phyloP scores from a whole-genome alignment of 2,329 filamentous ascomycete genomes.

The Trichoderma endophyticum region DNA sequence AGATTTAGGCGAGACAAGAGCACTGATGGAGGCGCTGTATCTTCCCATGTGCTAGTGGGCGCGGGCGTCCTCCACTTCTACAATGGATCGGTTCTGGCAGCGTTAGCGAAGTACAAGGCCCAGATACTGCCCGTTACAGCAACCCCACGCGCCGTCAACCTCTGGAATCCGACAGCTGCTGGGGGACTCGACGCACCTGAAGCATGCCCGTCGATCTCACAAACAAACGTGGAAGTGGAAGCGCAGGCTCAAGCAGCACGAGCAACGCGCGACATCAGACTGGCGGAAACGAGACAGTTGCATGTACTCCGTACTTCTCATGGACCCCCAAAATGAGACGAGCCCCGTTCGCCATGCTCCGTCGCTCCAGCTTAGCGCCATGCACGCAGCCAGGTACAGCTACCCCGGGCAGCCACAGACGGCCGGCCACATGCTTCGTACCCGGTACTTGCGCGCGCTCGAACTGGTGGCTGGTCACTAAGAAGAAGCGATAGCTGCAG shows the following conservation, averaged over 20 bases:
- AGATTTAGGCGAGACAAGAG: slow-evolving; percentile 14
- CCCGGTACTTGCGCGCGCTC: not conserved
- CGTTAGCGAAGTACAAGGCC: not conserved
- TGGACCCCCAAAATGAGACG: not conserved
- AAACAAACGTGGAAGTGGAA: not conserved
- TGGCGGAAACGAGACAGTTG: not conserved
- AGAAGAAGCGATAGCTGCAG: not conserved
- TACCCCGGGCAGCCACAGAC: not conserved
- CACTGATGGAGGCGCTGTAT: not conserved
- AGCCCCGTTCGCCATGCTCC: not conserved
- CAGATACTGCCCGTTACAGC: not conserved
- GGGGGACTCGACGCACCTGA: not conserved
- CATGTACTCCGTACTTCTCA: not conserved
- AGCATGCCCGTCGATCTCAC: not conserved
- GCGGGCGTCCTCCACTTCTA: not conserved
- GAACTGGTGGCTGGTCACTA: not conserved
- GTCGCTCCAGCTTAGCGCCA: slow-evolving; percentile 2
- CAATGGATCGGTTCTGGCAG: not conserved
- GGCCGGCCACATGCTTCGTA: not conserved
- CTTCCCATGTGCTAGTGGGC: not conserved
- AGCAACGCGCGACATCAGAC: not conserved
- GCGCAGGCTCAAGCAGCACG: not conserved
- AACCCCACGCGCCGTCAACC: not conserved
- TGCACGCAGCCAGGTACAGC: not conserved
- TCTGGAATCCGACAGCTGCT: not conserved